Evolutionary conservation across 1,284 basidiomycete genomes (phyloP), one percentile per base, ranked within the genome.

Genomic region (Pascua guehoae): DNA sequence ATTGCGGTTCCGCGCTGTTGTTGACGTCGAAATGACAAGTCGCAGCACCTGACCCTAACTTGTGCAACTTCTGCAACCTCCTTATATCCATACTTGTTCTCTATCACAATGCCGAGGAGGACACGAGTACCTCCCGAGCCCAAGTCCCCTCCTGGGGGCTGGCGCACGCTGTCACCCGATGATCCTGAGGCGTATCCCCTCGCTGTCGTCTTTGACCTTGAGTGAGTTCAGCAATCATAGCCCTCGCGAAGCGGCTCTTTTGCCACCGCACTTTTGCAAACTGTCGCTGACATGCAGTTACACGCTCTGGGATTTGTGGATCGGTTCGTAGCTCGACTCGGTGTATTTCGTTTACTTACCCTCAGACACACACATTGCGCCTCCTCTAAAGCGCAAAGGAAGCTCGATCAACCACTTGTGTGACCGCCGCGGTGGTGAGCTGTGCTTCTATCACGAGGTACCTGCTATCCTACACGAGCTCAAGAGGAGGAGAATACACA

Each of bases 281-380:
- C 49, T 12, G 39, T 36, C 41, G 47, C 61, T 61, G 43, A 60
- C 53, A 51, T 32, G 41, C 67, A 88, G 88, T 68, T 91, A 88
- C 71, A 91, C 89, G 0, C 79, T 91, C 1, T 92, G 89, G 89
- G 83, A 86, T 58, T 79, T 91, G 9, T 91, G 88, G 88, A 86
- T 91, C 45, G 88, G 90, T 69, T 32, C 24, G 24, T 32, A 32
- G 24, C 24, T 32, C 24, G 24, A 32, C 24, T 7, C 24, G 24
- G 24, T 32, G 24, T 7, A 32, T 32, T 32, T 32, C 24, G 24
- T 3, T 32, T 24, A n/a, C 32, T 44, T 49, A 47, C 59, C 39
- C 56, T 14, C 58, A 74, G 62, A 75, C 67, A 14, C 24, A 32
- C 72, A 74, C 54, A 68, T 74, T 18, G 57, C 63, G 79, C 87